A percentile compares a stretch with the other conserved stretches of the same genome.
phyloP scores from a whole-genome alignment of 2,329 filamentous ascomycete genomes.

The Claviceps quebecensis region DNA sequence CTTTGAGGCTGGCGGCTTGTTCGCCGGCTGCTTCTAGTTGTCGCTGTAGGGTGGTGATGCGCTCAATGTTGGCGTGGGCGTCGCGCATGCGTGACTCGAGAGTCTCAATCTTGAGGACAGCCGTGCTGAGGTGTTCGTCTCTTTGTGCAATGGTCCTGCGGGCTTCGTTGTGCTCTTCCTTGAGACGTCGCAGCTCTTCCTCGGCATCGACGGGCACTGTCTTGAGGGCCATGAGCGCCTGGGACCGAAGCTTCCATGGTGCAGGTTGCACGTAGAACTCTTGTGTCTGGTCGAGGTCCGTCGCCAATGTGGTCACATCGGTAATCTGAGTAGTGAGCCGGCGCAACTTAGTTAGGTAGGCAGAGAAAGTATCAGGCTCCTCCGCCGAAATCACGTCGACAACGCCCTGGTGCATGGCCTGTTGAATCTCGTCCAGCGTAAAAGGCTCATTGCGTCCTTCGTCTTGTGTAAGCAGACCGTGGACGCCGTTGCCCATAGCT shows the following conservation, averaged over 20 bases:
- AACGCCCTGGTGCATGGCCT: conserved; percentile 42
- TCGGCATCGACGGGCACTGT: conserved; percentile 69
- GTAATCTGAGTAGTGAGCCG: conserved; percentile 48
- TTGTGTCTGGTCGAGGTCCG: conserved; percentile 56
- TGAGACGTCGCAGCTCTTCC: conserved; percentile 67
- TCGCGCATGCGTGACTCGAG: conserved; percentile 79
- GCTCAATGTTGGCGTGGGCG: conserved; percentile 60
- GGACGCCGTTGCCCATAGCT: conserved; percentile 51
- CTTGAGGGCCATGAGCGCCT: conserved; percentile 72
- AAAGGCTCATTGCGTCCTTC: conserved; percentile 57
- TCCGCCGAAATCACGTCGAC: conserved; percentile 28
- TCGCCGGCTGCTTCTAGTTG: conserved; percentile 39
- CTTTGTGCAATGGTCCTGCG: conserved; percentile 57
- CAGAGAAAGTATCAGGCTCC: conserved; percentile 58
- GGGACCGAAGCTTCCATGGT: conserved; percentile 73
- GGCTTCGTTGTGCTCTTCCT: conserved; percentile 66
- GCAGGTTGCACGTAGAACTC: conserved; percentile 65
- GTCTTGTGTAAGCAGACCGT: conserved; percentile 49
- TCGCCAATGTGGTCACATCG: conserved; percentile 56
- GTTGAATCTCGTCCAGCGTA: conserved; percentile 52
- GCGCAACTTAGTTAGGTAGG: conserved; percentile 54
- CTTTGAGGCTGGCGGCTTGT: conserved; percentile 38
- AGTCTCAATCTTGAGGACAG: conserved; percentile 84
- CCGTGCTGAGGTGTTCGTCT: conserved; percentile 73
- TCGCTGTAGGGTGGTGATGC: conserved; percentile 50